Evolutionary conservation across 2,329 filamentous ascomycete genomes (phyloP).

Genomic region (Ophiostoma perfectum): DNA sequence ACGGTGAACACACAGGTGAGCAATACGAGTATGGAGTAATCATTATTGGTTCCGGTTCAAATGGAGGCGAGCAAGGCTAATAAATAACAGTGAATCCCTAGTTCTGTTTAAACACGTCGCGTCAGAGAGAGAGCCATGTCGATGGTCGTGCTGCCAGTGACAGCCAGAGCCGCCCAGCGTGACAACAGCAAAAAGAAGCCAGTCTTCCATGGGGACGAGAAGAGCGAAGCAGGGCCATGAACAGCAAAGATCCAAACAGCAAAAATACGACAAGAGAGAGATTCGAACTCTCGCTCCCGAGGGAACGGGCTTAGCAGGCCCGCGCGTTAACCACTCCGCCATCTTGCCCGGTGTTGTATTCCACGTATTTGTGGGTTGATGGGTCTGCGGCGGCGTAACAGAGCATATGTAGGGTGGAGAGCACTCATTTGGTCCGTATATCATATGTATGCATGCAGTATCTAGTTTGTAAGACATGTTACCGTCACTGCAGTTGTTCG

Average conservation of each 20-base stretch:
- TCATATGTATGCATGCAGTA: background rate
- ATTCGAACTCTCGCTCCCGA: conserved; percentile 18
- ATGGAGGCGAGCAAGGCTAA: no score
- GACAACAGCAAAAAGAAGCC: background rate
- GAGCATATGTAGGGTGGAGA: background rate
- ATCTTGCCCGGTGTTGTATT: conserved; percentile 9
- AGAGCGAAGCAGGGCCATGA: background rate
- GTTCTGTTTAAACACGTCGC: no score
- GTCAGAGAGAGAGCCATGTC: no score
- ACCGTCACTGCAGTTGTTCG: no score
- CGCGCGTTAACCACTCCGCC: conserved; percentile 17
- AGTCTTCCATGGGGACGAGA: no score
- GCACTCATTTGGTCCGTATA: no score
- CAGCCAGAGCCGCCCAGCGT: no score
- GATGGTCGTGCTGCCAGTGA: no score
- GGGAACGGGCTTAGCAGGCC: conserved; percentile 17
- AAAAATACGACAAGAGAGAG: conserved; percentile 15
- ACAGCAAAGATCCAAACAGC: background rate
- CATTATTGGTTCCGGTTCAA: no score
- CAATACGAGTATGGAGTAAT: no score
- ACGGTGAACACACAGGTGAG: background rate
- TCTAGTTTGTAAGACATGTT: no score
- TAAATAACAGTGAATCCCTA: no score
- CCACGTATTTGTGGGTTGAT: background rate
- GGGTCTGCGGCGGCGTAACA: background rate